These are phyloP conservation scores for Ganoderma sinense DNA, from an alignment of 1,284 basidiomycete species.

Conservation along the genomic window DNA sequence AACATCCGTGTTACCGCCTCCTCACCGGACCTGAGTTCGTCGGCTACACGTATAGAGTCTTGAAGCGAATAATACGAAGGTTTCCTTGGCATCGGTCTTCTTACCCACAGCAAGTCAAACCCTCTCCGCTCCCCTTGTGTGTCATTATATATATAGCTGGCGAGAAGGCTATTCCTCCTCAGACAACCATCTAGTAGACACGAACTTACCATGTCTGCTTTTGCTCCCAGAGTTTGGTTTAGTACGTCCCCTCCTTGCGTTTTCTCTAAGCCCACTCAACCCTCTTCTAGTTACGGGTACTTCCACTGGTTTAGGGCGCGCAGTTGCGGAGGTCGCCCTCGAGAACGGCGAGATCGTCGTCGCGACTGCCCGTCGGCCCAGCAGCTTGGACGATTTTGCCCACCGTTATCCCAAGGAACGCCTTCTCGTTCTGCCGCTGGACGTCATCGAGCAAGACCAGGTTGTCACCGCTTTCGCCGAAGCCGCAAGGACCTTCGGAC, in stretches of 20 bases:
- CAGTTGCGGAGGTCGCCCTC: slow-evolving; percentile 36
- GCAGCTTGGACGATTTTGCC: slow-evolving; percentile 35
- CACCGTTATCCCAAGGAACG: slow-evolving; percentile 23
- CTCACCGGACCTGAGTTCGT: neutral
- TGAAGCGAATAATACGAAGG: too few relatives aligned
- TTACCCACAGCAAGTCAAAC: too few relatives aligned
- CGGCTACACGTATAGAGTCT: too few relatives aligned
- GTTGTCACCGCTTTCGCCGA: slow-evolving; percentile 44
- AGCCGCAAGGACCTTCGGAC: slow-evolving; percentile 44
- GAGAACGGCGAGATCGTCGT: slow-evolving; percentile 40
- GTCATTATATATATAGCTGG: too few relatives aligned
- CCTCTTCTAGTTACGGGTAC: slow-evolving; percentile 44
- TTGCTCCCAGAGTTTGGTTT: too few relatives aligned
- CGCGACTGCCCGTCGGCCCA: slow-evolving; percentile 41
- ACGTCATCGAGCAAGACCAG: slow-evolving; percentile 44
- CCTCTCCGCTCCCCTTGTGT: too few relatives aligned
- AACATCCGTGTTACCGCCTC: neutral
- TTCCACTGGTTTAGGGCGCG: slow-evolving; percentile 42
- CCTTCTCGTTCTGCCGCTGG: slow-evolving; percentile 48
- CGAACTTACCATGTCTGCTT: too few relatives aligned
- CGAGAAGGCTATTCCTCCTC: too few relatives aligned
- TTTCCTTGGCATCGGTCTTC: too few relatives aligned
- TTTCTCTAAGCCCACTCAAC: too few relatives aligned
- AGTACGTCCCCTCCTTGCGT: too few relatives aligned
- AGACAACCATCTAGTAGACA: too few relatives aligned